Conservation (phyloP, 768 basidiomycete genomes). For the Hypsizygus marmoreus region DNA sequence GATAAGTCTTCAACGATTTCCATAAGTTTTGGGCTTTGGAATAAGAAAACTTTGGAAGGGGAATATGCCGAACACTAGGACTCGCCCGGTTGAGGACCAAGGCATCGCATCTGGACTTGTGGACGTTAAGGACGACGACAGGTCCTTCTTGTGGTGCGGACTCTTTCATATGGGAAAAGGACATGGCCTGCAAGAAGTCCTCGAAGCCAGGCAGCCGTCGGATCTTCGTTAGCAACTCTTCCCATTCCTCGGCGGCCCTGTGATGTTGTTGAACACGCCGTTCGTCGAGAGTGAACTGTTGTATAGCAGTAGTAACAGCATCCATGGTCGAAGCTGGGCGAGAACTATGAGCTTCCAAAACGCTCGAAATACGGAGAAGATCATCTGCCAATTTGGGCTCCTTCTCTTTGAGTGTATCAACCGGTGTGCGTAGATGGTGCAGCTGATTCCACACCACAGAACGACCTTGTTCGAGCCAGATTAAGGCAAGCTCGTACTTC, state of each 20-base stretch:
- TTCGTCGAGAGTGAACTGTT: no score
- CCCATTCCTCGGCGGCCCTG: no score
- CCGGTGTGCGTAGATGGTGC: conserved; percentile 14
- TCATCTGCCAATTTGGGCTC: background rate
- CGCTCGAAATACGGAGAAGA: background rate
- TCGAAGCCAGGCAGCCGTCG: no score
- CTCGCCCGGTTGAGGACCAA: conserved; percentile 15
- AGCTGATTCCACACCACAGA: conserved; percentile 19
- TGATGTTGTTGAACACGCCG: no score
- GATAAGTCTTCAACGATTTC: no score
- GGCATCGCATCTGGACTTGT: conserved; percentile 9
- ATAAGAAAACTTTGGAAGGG: background rate
- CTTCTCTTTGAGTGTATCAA: conserved; percentile 10
- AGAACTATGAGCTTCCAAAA: no score
- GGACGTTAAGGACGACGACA: conserved; percentile 2
- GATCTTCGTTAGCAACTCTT: no score
- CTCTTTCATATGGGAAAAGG: background rate
- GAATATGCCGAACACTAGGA: conserved; percentile 12
- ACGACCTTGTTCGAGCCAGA: conserved; percentile 21
- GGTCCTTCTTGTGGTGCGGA: background rate
- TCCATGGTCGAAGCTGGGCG: no score
- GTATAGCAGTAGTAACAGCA: no score
- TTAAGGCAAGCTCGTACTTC: conserved; percentile 13
- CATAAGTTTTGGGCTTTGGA: no score
- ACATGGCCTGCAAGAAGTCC: background rate